Evolutionary conservation across 108 stramenopile genomes (phyloP).

Genomic region (Cyclostephanos tholiformis): DNA sequence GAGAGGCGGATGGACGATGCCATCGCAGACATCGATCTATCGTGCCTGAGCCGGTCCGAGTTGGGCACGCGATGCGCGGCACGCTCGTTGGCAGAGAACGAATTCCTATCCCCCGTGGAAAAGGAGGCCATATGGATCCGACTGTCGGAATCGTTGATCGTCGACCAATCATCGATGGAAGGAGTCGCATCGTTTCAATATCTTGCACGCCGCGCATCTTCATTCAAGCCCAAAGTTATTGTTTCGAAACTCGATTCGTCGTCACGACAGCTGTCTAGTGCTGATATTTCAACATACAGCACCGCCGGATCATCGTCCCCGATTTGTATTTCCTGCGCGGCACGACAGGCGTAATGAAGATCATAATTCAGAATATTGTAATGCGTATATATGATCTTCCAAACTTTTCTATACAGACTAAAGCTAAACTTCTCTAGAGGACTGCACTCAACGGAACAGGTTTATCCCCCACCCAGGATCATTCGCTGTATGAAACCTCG

Average conservation of each 20-base stretch:
- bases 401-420: no score
- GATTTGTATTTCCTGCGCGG: background rate
- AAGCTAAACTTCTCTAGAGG: no score
- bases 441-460: no score
- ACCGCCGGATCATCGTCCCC: background rate
- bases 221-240: background rate
- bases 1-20: conserved; percentile 23
- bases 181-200: background rate
- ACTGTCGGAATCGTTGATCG: conserved; percentile 5
- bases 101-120: conserved; percentile 2
- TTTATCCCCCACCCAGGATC: background rate
- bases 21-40: conserved; percentile 16
- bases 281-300: background rate
- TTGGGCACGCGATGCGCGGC: conserved; percentile 21
- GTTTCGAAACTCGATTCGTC: background rate
- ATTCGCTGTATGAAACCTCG: background rate
- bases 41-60: conserved; percentile 5
- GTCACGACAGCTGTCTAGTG: background rate
- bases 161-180: conserved; percentile 11
- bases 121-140: conserved; percentile 9
- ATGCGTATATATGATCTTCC: no score
- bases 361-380: background rate
- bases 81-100: conserved; percentile 9
- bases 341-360: background rate
- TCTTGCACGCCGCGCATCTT: background rate